A percentile compares a stretch with the other conserved stretches of the same genome.
phyloP scores from a whole-genome alignment of 108 stramenopile species.

The Cyclotella distinguenda region DNA sequence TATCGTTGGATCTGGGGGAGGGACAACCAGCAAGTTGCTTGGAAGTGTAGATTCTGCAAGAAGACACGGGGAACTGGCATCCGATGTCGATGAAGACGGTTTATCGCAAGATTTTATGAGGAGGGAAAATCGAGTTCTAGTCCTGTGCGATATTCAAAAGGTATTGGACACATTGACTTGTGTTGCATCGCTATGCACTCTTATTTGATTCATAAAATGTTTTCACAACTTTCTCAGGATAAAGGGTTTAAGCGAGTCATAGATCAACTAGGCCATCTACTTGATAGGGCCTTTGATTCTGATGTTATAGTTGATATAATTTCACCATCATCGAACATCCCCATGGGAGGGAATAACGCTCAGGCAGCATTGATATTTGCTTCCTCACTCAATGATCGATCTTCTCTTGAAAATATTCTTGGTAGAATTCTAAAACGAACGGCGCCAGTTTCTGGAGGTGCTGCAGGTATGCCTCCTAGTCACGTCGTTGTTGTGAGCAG shows the following conservation, averaged over 20 bases:
- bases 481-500: slow-evolving; percentile 70
- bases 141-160: slow-evolving; percentile 32
- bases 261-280: slow-evolving; percentile 9
- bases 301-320: slow-evolving; percentile 49
- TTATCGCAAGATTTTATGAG: not conserved
- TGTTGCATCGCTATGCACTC: not conserved
- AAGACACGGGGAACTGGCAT: not conserved
- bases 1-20: slow-evolving; percentile 33
- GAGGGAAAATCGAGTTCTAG: slow-evolving; percentile 35
- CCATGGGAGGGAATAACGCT: slow-evolving; percentile 72
- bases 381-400: slow-evolving; percentile 52
- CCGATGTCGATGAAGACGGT: slow-evolving; percentile 6
- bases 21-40: slow-evolving; percentile 8
- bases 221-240: slow-evolving; percentile 10
- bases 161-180: slow-evolving; percentile 1
- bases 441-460: slow-evolving; percentile 38
- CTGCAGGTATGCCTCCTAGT: slow-evolving; percentile 64
- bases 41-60: slow-evolving; percentile 48
- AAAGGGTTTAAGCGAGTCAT: slow-evolving; percentile 34
- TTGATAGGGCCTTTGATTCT: slow-evolving; percentile 23
- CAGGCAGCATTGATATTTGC: slow-evolving; percentile 60
- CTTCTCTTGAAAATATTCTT: slow-evolving; percentile 51
- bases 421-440: slow-evolving; percentile 69
- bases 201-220: not conserved
- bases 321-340: slow-evolving; percentile 60